phyloP scores from a whole-genome alignment of 768 basidiomycete species.

The Boletus pseudopeckii region DNA sequence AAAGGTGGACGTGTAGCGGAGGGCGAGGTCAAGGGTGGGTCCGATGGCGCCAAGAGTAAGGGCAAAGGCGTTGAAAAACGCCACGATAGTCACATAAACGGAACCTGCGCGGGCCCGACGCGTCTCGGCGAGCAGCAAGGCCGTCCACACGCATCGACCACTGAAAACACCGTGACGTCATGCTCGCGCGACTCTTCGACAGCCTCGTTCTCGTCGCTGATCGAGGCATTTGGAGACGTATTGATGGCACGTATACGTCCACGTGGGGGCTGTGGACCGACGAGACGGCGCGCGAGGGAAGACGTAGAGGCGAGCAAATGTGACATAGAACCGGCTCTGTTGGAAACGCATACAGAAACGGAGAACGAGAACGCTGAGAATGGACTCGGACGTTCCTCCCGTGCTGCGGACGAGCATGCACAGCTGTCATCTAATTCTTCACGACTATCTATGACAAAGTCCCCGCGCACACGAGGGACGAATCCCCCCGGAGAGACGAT shows the following conservation, averaged over 20 bases:
- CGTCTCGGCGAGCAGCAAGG: background rate
- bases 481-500: slow-evolving; percentile 63
- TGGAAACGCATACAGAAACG: slow-evolving; percentile 3
- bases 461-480: slow-evolving; percentile 1
- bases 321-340: slow-evolving; percentile 8
- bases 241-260: slow-evolving; percentile 8
- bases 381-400: background rate
- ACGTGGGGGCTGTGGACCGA: background rate
- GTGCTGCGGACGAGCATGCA: no score
- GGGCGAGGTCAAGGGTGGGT: background rate
- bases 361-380: background rate
- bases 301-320: background rate
- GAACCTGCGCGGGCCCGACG: background rate
- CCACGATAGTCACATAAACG: background rate
- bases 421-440: background rate
- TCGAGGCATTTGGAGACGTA: slow-evolving; percentile 19
- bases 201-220: slow-evolving; percentile 18
- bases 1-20: background rate
- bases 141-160: background rate
- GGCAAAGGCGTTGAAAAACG: slow-evolving; percentile 3
- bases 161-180: background rate
- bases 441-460: no score
- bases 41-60: slow-evolving; percentile 1
- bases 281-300: background rate
- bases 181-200: slow-evolving; percentile 13